A percentile compares a stretch with the other conserved stretches of the same genome.
phyloP scores from a whole-genome alignment of 1,284 basidiomycete species.

The Crucibulum cyathiforme region DNA sequence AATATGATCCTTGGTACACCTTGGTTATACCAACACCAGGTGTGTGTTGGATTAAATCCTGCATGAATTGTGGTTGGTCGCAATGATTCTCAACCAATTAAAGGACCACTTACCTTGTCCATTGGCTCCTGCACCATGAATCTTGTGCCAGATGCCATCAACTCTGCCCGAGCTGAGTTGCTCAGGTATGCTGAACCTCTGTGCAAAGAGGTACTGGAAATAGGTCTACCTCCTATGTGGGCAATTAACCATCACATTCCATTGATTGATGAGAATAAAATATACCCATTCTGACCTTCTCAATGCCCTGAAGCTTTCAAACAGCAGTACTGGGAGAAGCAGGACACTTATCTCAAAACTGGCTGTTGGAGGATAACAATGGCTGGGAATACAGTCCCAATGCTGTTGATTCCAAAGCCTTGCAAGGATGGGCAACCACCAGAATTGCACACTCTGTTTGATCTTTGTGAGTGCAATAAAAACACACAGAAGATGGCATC shows the following conservation, averaged over 20 bases:
- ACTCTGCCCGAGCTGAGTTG: conserved; percentile 16
- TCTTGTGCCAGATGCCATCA: background rate
- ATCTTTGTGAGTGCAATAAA: conserved; percentile 9
- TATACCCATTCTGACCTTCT: conserved; percentile 21
- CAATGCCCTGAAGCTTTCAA: conserved; percentile 21
- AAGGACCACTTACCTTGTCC: background rate
- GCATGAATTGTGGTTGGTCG: conserved; percentile 23
- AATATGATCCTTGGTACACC: too few relatives aligned
- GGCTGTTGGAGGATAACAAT: conserved; percentile 24
- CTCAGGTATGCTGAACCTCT: conserved; percentile 8
- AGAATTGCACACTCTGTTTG: conserved; percentile 11
- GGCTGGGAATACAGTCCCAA: conserved; percentile 26
- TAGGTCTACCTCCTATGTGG: conserved; percentile 15
- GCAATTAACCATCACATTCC: conserved; percentile 32
- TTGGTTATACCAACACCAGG: conserved; percentile 37
- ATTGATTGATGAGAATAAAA: conserved; percentile 21
- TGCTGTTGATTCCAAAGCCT: conserved; percentile 30
- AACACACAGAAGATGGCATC: conserved; percentile 18
- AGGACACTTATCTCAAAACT: conserved; percentile 14
- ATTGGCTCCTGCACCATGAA: background rate
- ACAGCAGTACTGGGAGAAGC: conserved; percentile 19
- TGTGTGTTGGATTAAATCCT: conserved; percentile 24
- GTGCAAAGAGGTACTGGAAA: conserved; percentile 14
- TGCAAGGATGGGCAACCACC: background rate
- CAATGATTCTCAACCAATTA: background rate